Conservation (phyloP, 1,139 yeast genomes). For the Geotrichum citri-aurantii region DNA sequence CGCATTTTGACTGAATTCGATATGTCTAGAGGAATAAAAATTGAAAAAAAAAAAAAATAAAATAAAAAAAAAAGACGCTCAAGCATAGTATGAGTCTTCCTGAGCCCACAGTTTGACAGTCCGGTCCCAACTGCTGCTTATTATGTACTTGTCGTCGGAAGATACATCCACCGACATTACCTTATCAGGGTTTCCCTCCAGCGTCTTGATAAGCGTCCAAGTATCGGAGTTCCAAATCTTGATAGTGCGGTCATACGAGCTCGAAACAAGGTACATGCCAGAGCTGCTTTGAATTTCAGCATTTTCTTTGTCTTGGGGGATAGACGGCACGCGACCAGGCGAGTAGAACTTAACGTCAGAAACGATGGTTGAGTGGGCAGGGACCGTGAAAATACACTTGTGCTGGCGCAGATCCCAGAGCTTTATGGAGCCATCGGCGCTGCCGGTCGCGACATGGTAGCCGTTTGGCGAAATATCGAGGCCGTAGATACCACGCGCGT, state of each 20-base stretch:
- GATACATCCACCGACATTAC: conserved; percentile 65
- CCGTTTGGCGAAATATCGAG: conserved; percentile 78
- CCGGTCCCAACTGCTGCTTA: conserved; percentile 83
- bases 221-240: conserved; percentile 64
- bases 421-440: conserved; percentile 75
- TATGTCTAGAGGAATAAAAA: neutral
- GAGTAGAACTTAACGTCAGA: conserved; percentile 56
- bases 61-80: conserved; percentile 18
- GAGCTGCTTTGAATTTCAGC: conserved; percentile 29
- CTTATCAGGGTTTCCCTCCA: conserved; percentile 60
- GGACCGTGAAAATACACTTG: conserved; percentile 47
- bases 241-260: conserved; percentile 66
- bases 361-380: conserved; percentile 72
- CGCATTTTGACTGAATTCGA: neutral
- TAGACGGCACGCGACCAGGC: conserved; percentile 10
- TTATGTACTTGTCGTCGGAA: conserved; percentile 41
- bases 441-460: conserved; percentile 68
- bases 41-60: neutral
- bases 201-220: conserved; percentile 54
- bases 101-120: conserved; percentile 33
- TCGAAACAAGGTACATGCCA: conserved; percentile 52
- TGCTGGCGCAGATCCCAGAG: conserved; percentile 77
- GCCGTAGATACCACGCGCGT: conserved; percentile 64
- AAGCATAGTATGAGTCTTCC: conserved; percentile 10
- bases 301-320: conserved; percentile 32